phyloP scores from a whole-genome alignment of 495 filamentous ascomycete genomes.

The Sabuloglossum arenarium region DNA sequence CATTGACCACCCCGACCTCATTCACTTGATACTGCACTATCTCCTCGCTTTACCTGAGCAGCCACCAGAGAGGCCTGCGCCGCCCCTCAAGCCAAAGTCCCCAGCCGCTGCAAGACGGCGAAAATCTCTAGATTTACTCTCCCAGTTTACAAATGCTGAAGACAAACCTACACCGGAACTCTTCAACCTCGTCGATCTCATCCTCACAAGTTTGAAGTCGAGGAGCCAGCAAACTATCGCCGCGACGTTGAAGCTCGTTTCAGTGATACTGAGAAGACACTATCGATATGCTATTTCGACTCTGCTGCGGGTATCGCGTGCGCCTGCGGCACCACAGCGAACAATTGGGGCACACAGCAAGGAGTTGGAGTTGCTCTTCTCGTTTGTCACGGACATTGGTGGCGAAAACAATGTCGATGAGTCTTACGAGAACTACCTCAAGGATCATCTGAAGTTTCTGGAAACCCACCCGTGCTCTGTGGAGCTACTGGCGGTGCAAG shows the following conservation, averaged over 20 bases:
- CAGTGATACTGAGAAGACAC: constrained; percentile 67
- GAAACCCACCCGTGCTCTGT: constrained; percentile 62
- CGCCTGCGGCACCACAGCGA: constrained; percentile 30
- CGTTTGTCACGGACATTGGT: constrained; percentile 49
- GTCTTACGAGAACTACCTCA: constrained; percentile 61
- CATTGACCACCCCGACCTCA: constrained; percentile 76
- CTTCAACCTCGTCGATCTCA: constrained; percentile 86
- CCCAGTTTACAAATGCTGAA: constrained; percentile 46
- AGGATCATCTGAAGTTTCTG: constrained; percentile 55
- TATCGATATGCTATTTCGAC: constrained; percentile 67
- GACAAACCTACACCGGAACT: constrained; percentile 60
- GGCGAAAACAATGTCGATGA: constrained; percentile 52
- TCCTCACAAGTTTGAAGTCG: constrained; percentile 66
- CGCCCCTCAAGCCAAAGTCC: constrained; percentile 26
- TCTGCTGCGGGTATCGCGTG: constrained; percentile 39
- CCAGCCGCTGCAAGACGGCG: constrained; percentile 45
- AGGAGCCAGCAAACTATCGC: constrained; percentile 70
- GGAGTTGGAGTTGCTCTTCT: constrained; percentile 54
- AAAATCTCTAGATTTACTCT: constrained; percentile 75
- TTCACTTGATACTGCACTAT: constrained; percentile 85
- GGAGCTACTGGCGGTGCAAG: constrained; percentile 31
- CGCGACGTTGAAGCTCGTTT: constrained; percentile 67
- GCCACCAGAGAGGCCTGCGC: constrained; percentile 12
- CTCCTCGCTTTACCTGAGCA: constrained; percentile 54
- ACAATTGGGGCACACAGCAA: constrained; percentile 63